Conservation (phyloP, 2,329 filamentous ascomycete genomes). For the Eurotiales sp. region DNA sequence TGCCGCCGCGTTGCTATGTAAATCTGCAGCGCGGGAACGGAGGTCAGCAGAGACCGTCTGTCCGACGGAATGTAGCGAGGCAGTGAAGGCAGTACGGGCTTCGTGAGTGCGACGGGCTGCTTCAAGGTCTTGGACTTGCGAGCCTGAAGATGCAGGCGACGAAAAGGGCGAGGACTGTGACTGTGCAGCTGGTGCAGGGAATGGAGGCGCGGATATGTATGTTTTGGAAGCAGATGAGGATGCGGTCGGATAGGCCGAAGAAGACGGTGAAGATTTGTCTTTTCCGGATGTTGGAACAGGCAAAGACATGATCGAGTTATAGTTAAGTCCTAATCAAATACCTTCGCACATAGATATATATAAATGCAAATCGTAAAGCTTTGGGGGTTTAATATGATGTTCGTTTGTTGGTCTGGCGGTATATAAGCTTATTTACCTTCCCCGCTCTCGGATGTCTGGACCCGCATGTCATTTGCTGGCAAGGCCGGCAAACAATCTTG, state of each 20-base stretch:
- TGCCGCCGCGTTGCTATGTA: constrained; percentile 54
- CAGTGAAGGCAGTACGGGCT: constrained; percentile 43
- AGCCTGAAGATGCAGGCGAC: constrained; percentile 17
- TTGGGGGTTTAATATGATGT: background rate
- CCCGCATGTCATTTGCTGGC: constrained; percentile 2
- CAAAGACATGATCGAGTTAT: background rate
- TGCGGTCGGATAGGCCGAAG: background rate
- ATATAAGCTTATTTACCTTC: background rate
- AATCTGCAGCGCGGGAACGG: constrained; percentile 51
- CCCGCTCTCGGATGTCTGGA: background rate
- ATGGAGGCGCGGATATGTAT: constrained; percentile 6
- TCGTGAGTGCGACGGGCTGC: constrained; percentile 31
- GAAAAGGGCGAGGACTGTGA: constrained; percentile 14
- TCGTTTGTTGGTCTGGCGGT: background rate
- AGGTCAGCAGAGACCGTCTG: constrained; percentile 51
- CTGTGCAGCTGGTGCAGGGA: constrained; percentile 5
- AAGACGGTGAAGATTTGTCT: background rate
- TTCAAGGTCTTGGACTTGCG: constrained; percentile 8
- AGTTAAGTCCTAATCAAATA: background rate
- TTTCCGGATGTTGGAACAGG: background rate
- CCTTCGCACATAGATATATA: background rate
- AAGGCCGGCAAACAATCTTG: too few relatives aligned
- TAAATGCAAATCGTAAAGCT: background rate
- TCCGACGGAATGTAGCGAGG: constrained; percentile 41
- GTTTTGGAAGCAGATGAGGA: constrained; percentile 1